Conservation (phyloP, 2,329 filamentous ascomycete genomes). For the Spiromastix sp. region DNA sequence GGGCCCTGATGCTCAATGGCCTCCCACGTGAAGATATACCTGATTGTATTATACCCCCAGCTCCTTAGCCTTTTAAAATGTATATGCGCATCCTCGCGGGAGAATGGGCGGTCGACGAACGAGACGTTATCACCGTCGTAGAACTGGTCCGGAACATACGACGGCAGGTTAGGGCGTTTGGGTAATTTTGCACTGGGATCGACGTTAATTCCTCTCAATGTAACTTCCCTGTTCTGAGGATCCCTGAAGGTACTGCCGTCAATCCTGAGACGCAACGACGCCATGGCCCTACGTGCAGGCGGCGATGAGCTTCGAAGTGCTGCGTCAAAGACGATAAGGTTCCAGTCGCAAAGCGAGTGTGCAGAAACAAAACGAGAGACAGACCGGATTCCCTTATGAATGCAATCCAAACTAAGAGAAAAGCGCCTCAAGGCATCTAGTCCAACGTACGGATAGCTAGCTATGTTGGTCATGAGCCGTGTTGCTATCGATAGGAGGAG, state of each 20-base stretch:
- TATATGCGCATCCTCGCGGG: constrained; percentile 66
- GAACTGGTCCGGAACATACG: constrained; percentile 67
- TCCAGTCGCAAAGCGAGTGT: too few species aligned
- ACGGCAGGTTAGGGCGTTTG: constrained; percentile 67
- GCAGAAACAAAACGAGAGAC: too few species aligned
- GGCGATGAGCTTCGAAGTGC: too few species aligned
- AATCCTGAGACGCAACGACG: constrained; percentile 65
- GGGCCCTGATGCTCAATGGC: constrained; percentile 91
- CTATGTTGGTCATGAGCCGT: too few species aligned
- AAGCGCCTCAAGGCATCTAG: too few species aligned
- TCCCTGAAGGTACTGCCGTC: constrained; percentile 82
- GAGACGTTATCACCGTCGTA: constrained; percentile 88
- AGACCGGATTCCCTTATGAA: too few species aligned
- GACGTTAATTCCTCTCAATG: constrained; percentile 86
- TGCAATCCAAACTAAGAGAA: too few species aligned
- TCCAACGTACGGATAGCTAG: too few species aligned
- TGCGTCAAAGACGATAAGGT: too few species aligned
- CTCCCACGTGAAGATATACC: constrained; percentile 98
- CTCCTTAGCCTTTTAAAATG: constrained; percentile 80
- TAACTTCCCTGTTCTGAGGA: constrained; percentile 68
- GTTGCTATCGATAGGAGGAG: too few species aligned
- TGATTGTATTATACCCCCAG: constrained; percentile 91
- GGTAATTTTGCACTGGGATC: constrained; percentile 87
- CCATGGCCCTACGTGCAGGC: too few species aligned
- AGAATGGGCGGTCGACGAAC: constrained; percentile 79